These are phyloP conservation scores for Colletotrichum lentis DNA, from an alignment of 2,329 filamentous ascomycete genomes.

Conservation along the genomic window DNA sequence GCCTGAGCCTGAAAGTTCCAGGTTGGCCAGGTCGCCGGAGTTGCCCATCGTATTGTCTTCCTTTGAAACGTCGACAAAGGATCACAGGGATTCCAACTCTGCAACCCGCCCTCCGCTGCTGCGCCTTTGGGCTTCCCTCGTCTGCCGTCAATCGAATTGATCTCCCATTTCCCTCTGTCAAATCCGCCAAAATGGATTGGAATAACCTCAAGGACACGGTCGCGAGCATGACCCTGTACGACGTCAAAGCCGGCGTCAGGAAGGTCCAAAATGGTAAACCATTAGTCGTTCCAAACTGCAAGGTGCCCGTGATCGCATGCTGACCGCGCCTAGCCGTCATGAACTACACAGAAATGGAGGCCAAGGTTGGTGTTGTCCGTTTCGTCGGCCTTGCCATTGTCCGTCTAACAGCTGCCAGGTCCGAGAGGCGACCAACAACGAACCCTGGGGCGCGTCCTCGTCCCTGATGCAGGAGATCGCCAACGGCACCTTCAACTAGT, in stretches of 20 bases:
- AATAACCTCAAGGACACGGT: constrained; percentile 85
- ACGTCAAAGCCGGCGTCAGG: constrained; percentile 91
- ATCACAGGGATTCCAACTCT: constrained; percentile 16
- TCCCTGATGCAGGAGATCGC: constrained; percentile 97
- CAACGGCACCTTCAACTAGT: constrained; percentile 98
- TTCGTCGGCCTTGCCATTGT: constrained; percentile 9
- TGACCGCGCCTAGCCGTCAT: constrained; percentile 76
- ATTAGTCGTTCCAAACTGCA: constrained; percentile 23
- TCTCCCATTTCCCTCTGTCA: constrained; percentile 1
- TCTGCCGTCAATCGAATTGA: constrained; percentile 19
- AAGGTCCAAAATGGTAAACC: constrained; percentile 93
- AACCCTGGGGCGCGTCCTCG: constrained; percentile 90
- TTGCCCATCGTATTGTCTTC: constrained; percentile 16
- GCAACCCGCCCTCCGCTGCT: not conserved
- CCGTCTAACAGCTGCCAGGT: constrained; percentile 64
- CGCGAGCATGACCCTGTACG: constrained; percentile 91
- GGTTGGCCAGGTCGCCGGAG: constrained; percentile 34
- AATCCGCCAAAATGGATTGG: constrained; percentile 75
- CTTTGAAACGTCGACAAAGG: constrained; percentile 38
- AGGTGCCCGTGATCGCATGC: constrained; percentile 29
- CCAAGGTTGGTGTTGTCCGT: constrained; percentile 58
- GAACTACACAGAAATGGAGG: constrained; percentile 97
- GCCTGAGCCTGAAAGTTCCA: constrained; percentile 37
- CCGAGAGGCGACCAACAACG: constrained; percentile 97
- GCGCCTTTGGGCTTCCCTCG: constrained; percentile 12